Evolutionary conservation across 2,329 filamentous ascomycete genomes (phyloP).

Genomic region (Hymenoscyphus infarciens): DNA sequence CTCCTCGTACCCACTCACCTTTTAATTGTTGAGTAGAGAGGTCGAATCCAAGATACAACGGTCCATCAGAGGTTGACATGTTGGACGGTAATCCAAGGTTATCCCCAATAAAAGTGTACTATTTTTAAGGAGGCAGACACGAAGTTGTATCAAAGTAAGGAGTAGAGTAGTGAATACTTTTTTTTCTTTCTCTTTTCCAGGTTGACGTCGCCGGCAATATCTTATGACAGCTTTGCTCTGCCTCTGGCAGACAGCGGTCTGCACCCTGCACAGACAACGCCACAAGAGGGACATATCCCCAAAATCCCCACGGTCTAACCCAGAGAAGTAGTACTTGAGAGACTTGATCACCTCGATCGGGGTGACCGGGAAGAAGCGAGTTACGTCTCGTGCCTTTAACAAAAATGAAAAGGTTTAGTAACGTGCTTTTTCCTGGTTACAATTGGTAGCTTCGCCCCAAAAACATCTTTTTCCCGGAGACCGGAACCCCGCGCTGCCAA

Average conservation of each 20-base stretch:
- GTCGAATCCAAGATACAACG: constrained; percentile 88
- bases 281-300: not conserved
- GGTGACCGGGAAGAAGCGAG: not conserved
- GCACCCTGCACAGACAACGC: not conserved
- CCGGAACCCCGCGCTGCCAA: not conserved
- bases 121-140: not conserved
- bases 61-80: constrained; percentile 43
- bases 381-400: not conserved
- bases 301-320: not conserved
- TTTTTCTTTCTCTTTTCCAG: not conserved
- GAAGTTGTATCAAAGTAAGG: not conserved
- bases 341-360: not conserved
- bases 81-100: constrained; percentile 11
- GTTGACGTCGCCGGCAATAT: not conserved
- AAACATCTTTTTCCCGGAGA: not conserved
- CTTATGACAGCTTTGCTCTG: not conserved
- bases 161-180: not conserved
- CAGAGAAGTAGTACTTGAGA: not conserved
- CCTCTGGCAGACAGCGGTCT: not conserved
- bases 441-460: not conserved
- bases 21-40: constrained; percentile 97
- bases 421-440: not conserved
- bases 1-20: constrained; percentile 46
- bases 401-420: not conserved
- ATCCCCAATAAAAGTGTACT: not conserved